Evolutionary conservation across 148 eudicot genomes (phyloP).

Genomic region (Drosera capensis): DNA sequence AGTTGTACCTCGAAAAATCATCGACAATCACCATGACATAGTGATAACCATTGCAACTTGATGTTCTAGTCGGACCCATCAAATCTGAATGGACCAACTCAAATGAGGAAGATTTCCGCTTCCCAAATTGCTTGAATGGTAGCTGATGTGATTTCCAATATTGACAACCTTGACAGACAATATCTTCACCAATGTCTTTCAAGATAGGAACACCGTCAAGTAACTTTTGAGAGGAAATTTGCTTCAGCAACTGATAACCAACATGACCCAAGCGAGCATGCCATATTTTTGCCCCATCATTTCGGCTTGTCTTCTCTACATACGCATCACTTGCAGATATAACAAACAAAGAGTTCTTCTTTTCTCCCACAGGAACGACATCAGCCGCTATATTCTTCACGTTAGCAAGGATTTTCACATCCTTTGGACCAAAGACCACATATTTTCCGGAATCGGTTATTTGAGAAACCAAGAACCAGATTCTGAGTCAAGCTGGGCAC

Average conservation of each 20-base stretch:
- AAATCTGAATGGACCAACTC: constrained; percentile 9
- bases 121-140: constrained; percentile 5
- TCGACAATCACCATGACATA: no score
- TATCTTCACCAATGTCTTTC: neutral
- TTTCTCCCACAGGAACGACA: constrained; percentile 5
- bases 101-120: neutral
- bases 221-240: constrained; percentile 1
- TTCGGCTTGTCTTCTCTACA: constrained; percentile 8
- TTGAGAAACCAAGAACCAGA: constrained; percentile 3
- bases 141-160: constrained; percentile 9
- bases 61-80: constrained; percentile 10
- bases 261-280: constrained; percentile 5
- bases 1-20: neutral
- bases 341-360: constrained; percentile 2
- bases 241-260: constrained; percentile 4
- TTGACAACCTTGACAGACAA: constrained; percentile 9
- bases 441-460: no score
- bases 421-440: neutral
- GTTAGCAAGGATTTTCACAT: constrained; percentile 2
- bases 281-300: constrained; percentile 1
- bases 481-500: constrained; percentile 3
- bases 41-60: constrained; percentile 4
- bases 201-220: constrained; percentile 8
- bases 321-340: constrained; percentile 8
- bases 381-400: constrained; percentile 1